Conservation (phyloP, 176 grass and related monocot species). For the Hyparrhenia diplandra region DNA sequence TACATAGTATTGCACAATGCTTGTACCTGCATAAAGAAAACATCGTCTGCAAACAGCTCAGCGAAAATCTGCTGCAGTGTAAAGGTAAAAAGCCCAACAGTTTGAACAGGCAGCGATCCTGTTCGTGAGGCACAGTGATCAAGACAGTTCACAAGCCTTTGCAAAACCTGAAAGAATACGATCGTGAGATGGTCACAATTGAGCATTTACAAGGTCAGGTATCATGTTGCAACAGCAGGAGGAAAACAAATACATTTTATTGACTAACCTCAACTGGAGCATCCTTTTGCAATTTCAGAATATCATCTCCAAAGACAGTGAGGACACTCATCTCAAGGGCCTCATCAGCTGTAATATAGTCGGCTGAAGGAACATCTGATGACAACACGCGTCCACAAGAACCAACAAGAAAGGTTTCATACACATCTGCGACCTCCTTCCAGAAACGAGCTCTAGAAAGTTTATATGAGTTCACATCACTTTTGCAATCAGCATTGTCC, state of each 20-base stretch:
- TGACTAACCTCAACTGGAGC: slow-evolving; percentile 71
- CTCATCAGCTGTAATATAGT: slow-evolving; percentile 77
- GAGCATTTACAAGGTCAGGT: slow-evolving; percentile 11
- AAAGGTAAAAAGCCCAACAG: slow-evolving; percentile 85
- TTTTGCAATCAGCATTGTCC: slow-evolving; percentile 38
- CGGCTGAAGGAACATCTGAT: slow-evolving; percentile 68
- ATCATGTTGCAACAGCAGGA: slow-evolving; percentile 4
- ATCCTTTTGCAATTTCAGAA: slow-evolving; percentile 79
- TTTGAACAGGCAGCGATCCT: slow-evolving; percentile 88
- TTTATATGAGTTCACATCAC: slow-evolving; percentile 58
- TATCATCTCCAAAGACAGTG: slow-evolving; percentile 60
- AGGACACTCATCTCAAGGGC: slow-evolving; percentile 90
- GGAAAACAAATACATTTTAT: slow-evolving; percentile 16
- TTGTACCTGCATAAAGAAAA: slow-evolving; percentile 95
- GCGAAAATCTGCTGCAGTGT: slow-evolving; percentile 90
- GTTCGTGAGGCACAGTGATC: slow-evolving; percentile 96
- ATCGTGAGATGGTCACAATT: slow-evolving; percentile 5
- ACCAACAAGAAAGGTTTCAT: slow-evolving; percentile 97
- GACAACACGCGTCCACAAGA: slow-evolving; percentile 91
- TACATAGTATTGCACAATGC: not conserved
- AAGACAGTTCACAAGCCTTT: slow-evolving; percentile 87
- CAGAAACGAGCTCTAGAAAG: slow-evolving; percentile 75
- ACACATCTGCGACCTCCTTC: slow-evolving; percentile 95
- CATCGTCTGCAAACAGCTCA: slow-evolving; percentile 91
- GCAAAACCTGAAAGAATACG: slow-evolving; percentile 67